These are phyloP conservation scores for Novymonas esmeraldas DNA, from an alignment of 208 protist species.

Conservation along the genomic window DNA sequence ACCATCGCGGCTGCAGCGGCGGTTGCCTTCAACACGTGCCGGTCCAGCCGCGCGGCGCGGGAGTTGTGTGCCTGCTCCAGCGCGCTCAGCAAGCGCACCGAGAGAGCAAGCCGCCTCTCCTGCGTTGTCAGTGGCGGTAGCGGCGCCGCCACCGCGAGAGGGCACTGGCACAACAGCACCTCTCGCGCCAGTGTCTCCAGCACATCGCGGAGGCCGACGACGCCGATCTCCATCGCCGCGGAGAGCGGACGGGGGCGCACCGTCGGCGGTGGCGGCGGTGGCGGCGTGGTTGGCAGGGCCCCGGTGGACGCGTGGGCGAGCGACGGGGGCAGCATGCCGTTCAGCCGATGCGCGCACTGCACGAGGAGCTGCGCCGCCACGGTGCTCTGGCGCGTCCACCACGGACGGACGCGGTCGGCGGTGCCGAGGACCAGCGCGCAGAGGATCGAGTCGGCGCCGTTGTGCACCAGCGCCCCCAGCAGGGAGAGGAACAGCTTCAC, in stretches of 20 bases:
- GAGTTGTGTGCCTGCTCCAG: constrained; percentile 10
- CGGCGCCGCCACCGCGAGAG: not conserved
- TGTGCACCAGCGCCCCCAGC: constrained; percentile 4
- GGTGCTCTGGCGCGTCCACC: constrained; percentile 24
- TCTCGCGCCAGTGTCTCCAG: constrained; percentile 11
- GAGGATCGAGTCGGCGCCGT: constrained; percentile 18
- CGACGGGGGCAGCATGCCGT: not conserved
- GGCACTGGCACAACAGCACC: not conserved
- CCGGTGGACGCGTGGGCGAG: not conserved
- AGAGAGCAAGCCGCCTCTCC: not conserved
- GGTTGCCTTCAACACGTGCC: constrained; percentile 15
- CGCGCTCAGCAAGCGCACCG: constrained; percentile 8
- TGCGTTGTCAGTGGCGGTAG: not conserved
- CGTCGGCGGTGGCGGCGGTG: not conserved
- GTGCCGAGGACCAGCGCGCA: not conserved
- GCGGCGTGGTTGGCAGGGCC: not conserved
- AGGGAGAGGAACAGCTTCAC: constrained; percentile 30
- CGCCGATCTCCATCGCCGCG: not conserved
- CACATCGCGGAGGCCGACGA: constrained; percentile 2
- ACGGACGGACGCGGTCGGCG: constrained; percentile 9
- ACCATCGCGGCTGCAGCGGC: constrained; percentile 5
- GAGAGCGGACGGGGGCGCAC: not conserved
- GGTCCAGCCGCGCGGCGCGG: constrained; percentile 14
- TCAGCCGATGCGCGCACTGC: constrained; percentile 12
- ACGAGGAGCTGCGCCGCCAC: constrained; percentile 22